Conservation (phyloP, 1,284 basidiomycete genomes). For the Ganoderma lingzhi region DNA sequence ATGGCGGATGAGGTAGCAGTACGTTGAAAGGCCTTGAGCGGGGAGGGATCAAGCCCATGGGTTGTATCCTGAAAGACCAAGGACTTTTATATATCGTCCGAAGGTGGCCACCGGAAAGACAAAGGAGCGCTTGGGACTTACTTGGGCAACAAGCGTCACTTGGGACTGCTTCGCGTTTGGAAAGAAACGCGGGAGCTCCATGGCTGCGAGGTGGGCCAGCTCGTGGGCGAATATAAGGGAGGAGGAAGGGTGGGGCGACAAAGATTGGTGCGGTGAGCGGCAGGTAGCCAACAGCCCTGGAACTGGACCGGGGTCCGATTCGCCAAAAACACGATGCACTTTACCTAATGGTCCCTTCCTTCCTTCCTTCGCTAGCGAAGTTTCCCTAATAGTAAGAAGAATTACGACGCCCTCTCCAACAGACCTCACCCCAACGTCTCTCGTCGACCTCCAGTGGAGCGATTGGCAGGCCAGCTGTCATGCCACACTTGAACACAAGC, state of each 20-base stretch:
- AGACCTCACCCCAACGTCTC: not conserved
- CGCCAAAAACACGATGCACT: conserved; percentile 12
- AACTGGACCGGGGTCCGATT: conserved; percentile 5
- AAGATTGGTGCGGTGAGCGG: not conserved
- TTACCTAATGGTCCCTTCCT: conserved; percentile 7
- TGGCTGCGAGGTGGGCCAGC: not conserved
- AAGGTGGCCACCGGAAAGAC: not conserved
- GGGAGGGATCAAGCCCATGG: too few species aligned
- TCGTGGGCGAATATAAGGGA: not conserved
- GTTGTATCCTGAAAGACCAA: conserved; percentile 2
- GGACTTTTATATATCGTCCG: not conserved
- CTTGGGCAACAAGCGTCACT: not conserved
- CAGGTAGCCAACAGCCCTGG: not conserved
- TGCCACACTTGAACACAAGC: not conserved
- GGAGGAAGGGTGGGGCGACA: not conserved
- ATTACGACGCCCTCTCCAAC: not conserved
- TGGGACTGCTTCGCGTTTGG: not conserved
- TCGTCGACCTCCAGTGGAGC: not conserved
- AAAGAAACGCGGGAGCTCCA: not conserved
- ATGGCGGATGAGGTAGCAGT: conserved; percentile 1
- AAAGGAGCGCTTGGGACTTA: conserved; percentile 5
- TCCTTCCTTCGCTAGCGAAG: not conserved
- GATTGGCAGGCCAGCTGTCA: not conserved
- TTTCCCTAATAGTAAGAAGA: not conserved
- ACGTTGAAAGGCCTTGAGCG: not conserved